Base-by-base conservation (phyloP, 129 eudicot genomes). In the Flaveria brownii region DNA sequence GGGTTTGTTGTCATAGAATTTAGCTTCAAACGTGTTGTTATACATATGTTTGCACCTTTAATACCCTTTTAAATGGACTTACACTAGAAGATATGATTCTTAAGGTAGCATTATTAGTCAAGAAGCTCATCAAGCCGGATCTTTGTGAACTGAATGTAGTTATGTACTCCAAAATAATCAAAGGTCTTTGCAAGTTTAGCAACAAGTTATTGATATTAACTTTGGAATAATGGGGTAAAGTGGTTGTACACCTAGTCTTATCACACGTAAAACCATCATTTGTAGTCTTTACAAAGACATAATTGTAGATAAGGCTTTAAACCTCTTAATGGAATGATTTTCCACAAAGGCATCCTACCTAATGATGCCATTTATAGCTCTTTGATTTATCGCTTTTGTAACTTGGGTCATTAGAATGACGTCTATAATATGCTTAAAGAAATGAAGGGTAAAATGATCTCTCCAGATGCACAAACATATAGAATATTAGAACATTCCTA, bases 91-190 rank as follows among this genome's bases (percentile, higher is more conserved):
- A 22, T 59, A 59, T 6, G 1, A 59, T 23, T 59, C 15, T 59
- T 23, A 6, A 59, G 65, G 65, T 15, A 0, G 39, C 23, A 12
- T 9, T 4, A 3, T 59, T 59, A 1, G 23, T 59, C 36, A 59
- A 59, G 36, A 59, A 59, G 36, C 36, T 59, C 6, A 59, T 23
- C 16, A 59, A 59, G 2, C 16, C 2, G 7, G 36, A 59, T 0
- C 18, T 56, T 56, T 56, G 63, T 20, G 13, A 56, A 20, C 63
- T 28, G 7, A 10, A 20, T 20, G 22, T 20, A 20, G 65, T 59
- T 59, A 59, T 59, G 65, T 59, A 59, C 65, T 59, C 65, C 33
- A 59, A 5, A 20, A 11, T 59, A 36, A 59, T 59, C 11, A 59
- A 59, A 59, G 65, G 65, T 2, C 65, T 22, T 25, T 59, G 65